Conservation (phyloP, 768 basidiomycete species). For the Mycena sanguinolenta region DNA sequence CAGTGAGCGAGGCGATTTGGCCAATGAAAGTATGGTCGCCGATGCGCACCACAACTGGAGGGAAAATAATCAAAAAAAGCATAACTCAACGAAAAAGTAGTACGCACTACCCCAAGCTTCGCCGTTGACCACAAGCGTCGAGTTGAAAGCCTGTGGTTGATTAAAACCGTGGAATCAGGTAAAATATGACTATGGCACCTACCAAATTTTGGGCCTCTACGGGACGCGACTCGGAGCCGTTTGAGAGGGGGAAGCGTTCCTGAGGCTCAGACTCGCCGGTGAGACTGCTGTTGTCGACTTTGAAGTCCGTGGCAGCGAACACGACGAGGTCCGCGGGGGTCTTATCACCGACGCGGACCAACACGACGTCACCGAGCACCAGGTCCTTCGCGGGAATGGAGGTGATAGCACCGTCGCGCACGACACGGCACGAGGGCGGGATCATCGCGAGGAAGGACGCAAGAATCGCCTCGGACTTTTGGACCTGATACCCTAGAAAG, state of each 20-base stretch:
- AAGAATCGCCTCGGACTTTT: slow-evolving; percentile 80
- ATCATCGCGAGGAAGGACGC: slow-evolving; percentile 83
- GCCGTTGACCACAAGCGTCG: slow-evolving; percentile 77
- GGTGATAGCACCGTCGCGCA: slow-evolving; percentile 68
- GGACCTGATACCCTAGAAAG: slow-evolving; percentile 64
- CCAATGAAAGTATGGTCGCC: slow-evolving; percentile 78
- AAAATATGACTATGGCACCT: slow-evolving; percentile 24
- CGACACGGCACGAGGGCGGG: slow-evolving; percentile 74
- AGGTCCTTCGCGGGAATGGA: slow-evolving; percentile 72
- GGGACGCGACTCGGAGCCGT: slow-evolving; percentile 62
- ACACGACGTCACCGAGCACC: slow-evolving; percentile 76
- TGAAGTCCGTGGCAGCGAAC: slow-evolving; percentile 72
- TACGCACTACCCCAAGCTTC: slow-evolving; percentile 76
- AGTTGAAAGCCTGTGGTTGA: slow-evolving; percentile 70
- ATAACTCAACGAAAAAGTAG: neutral
- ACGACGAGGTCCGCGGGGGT: slow-evolving; percentile 77
- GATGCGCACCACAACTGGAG: slow-evolving; percentile 71
- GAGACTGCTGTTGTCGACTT: slow-evolving; percentile 79
- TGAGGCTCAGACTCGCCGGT: slow-evolving; percentile 82
- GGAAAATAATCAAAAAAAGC: neutral
- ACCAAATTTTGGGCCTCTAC: slow-evolving; percentile 79
- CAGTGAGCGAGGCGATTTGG: slow-evolving; percentile 77
- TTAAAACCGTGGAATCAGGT: neutral
- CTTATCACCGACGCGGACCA: slow-evolving; percentile 76
- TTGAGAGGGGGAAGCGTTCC: slow-evolving; percentile 62